These are phyloP conservation scores for Orbilia ellipsospora DNA, from an alignment of 2,329 filamentous ascomycete species.

Conservation along the genomic window DNA sequence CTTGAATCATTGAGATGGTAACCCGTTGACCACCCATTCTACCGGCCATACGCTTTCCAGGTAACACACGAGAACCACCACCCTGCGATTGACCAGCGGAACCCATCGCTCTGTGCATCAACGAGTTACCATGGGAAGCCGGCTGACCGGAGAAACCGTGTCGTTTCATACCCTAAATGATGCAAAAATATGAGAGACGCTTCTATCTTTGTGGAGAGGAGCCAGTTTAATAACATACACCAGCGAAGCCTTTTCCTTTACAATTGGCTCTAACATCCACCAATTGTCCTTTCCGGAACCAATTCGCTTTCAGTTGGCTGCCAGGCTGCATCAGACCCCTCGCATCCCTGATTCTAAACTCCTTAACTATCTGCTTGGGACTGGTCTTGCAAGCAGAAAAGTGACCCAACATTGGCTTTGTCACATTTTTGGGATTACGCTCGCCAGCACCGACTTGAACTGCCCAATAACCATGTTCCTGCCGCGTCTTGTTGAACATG, in stretches of 20 bases:
- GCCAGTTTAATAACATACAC: slow-evolving; percentile 65
- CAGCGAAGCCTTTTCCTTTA: slow-evolving; percentile 91
- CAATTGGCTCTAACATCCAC: slow-evolving; percentile 84
- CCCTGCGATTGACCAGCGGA: slow-evolving; percentile 90
- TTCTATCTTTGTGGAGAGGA: neutral
- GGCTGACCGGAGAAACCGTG: slow-evolving; percentile 90
- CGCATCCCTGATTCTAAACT: slow-evolving; percentile 84
- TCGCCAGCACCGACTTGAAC: slow-evolving; percentile 87
- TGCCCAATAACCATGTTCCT: slow-evolving; percentile 88
- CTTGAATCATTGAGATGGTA: slow-evolving; percentile 89
- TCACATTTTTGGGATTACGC: slow-evolving; percentile 78
- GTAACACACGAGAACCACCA: slow-evolving; percentile 88
- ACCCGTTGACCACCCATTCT: slow-evolving; percentile 91
- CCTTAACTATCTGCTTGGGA: slow-evolving; percentile 83
- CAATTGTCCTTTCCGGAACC: slow-evolving; percentile 90
- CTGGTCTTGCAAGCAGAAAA: slow-evolving; percentile 83
- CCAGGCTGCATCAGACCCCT: slow-evolving; percentile 81
- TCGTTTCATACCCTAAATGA: slow-evolving; percentile 82
- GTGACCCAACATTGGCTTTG: slow-evolving; percentile 86
- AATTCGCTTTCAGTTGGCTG: slow-evolving; percentile 80
- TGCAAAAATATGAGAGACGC: neutral
- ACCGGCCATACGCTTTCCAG: slow-evolving; percentile 98
- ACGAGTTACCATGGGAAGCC: slow-evolving; percentile 93
- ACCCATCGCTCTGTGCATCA: slow-evolving; percentile 92
- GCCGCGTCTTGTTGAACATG: slow-evolving; percentile 82